Evolutionary conservation across 768 basidiomycete genomes (phyloP).

Genomic region (Steccherinum ochraceum): DNA sequence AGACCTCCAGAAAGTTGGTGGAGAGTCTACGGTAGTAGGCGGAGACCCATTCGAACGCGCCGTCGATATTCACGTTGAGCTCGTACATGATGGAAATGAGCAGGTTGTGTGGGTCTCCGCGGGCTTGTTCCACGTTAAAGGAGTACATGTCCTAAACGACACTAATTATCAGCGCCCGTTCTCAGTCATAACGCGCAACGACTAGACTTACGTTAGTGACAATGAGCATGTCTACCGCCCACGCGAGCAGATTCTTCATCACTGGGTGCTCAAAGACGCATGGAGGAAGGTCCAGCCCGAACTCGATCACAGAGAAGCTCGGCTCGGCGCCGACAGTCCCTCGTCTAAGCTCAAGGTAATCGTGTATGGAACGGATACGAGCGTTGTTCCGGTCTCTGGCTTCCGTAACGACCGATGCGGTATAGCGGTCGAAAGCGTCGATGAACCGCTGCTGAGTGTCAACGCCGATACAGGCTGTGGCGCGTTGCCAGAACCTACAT

Average conservation of each 20-base stretch:
- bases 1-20: conserved; percentile 15
- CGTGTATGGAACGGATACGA: conserved; percentile 14
- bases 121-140: conserved; percentile 24
- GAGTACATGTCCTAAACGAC: conserved; percentile 21
- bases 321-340: conserved; percentile 18
- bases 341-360: conserved; percentile 19
- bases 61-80: conserved; percentile 9
- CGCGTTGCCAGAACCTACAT: not conserved
- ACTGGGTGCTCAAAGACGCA: conserved; percentile 46
- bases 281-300: conserved; percentile 55
- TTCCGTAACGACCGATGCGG: conserved; percentile 17
- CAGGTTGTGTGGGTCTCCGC: conserved; percentile 20
- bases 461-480: not conserved
- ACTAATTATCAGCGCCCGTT: no score
- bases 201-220: not conserved
- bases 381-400: conserved; percentile 16
- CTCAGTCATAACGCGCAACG: no score
- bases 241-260: conserved; percentile 36
- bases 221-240: not conserved
- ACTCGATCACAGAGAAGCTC: conserved; percentile 15
- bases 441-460: conserved; percentile 13
- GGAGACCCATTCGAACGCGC: conserved; percentile 15
- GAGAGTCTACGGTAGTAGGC: conserved; percentile 11
- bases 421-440: conserved; percentile 16
- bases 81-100: conserved; percentile 21